Percentiles rank a stretch among this genome's conserved stretches.
phyloP scores from a whole-genome alignment of 2,329 filamentous ascomycete genomes.

The Lomentospora prolificans region DNA sequence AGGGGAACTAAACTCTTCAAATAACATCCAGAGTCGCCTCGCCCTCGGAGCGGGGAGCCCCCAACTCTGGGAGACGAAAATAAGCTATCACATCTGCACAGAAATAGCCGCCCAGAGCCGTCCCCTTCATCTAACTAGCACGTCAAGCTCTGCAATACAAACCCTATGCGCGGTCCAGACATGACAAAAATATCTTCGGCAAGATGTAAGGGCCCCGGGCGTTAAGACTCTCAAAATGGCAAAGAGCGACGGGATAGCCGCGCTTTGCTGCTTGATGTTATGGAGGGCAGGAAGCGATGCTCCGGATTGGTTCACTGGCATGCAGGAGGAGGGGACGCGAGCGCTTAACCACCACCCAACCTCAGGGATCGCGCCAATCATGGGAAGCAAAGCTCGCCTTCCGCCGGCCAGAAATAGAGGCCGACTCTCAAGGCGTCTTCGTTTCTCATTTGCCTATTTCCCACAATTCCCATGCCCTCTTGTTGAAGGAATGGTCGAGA shows the following conservation, averaged over 20 bases:
- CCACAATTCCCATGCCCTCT: neutral
- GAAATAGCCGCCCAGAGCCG: conserved; percentile 1
- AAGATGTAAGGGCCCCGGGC: neutral
- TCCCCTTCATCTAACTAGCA: neutral
- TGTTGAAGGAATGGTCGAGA: neutral
- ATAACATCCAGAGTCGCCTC: neutral
- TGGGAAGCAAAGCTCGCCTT: neutral
- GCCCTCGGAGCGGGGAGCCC: neutral
- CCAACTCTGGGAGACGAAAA: neutral
- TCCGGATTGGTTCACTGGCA: conserved; percentile 1
- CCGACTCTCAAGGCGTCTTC: neutral
- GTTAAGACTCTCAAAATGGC: neutral
- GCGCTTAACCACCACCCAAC: conserved; percentile 4
- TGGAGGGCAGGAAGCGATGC: neutral
- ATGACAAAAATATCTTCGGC: neutral
- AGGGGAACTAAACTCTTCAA: neutral
- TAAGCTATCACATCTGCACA: neutral
- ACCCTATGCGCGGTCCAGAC: neutral
- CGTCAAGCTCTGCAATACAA: neutral
- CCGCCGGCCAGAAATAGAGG: conserved; percentile 5
- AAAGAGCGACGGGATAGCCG: conserved; percentile 1
- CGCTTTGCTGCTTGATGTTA: neutral
- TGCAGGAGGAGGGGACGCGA: neutral
- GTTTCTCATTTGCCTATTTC: neutral
- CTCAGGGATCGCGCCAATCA: conserved; percentile 6